Evolutionary conservation across 345 rosid species (phyloP), one percentile per base, ranked within the genome.

Genomic region (Moringa oleifera): DNA sequence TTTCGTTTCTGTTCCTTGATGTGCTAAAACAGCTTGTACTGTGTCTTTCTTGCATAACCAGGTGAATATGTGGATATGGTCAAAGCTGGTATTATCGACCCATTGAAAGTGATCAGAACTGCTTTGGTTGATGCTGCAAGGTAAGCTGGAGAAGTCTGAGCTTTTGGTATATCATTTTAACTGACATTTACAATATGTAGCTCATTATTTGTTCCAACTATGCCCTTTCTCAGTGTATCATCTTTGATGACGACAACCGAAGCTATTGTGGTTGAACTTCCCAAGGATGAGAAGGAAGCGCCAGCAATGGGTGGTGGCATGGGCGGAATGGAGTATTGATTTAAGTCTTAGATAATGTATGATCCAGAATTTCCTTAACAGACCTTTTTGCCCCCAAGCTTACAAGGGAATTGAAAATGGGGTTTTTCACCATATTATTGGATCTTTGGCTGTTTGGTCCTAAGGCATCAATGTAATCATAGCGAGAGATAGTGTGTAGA

Each of bases 41-140:
- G 4, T 11, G 15, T 6, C 10, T 33, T 33, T 11, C 37, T 33
- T 33, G 37, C 6, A 33, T 11, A 7, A 55, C 21, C 81, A 94
- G 99, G 91, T 65, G 96, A 86, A 65, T 94, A 94, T 36, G 95
- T 90, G 0, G 99, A 94, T 73, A 94, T 94, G 99, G 81, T 94
- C 23, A 86, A 90, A 71, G 61, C 99, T 5, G 99, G 99, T 66
- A 90, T 90, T 25, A 82, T 94, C 12, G 97, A 94, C 61, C 99
- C 99, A 11, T 51, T 94, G 79, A 94, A 94, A 78, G 96, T 94
- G 19, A 94, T 94, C 61, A 88, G 99, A 78, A 93, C 96, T 20
- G 96, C 97, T 50, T 79, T 93, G 80, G 90, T 84, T 47, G 97
- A 93, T 79, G 97, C 97, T 21, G 97, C 98, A 20, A 92, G 97